These are phyloP conservation scores for Pharus latifolius DNA, from an alignment of 176 grass and related monocot genomes.

Conservation along the genomic window DNA sequence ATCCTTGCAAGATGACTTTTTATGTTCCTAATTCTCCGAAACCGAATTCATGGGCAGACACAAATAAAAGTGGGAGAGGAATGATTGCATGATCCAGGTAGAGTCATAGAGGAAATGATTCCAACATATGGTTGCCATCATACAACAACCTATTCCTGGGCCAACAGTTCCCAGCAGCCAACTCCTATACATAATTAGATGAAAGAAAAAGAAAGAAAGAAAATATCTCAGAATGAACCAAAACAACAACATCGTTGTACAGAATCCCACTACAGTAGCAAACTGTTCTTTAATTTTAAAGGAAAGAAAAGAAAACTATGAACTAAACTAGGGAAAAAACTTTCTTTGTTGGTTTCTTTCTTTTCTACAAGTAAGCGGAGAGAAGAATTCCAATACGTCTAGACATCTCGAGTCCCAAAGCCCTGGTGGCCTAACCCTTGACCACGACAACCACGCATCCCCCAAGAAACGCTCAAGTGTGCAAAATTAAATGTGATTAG, in stretches of 20 bases:
- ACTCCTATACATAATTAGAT: too few relatives aligned
- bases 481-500: background rate
- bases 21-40: too few relatives aligned
- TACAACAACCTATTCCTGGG: too few relatives aligned
- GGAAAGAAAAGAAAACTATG: background rate
- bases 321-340: background rate
- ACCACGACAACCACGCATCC: background rate
- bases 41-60: too few relatives aligned
- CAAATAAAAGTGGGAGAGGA: too few relatives aligned
- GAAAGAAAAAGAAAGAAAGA: background rate
- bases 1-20: too few relatives aligned
- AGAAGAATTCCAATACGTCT: background rate
- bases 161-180: too few relatives aligned
- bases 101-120: slow-evolving; percentile 2
- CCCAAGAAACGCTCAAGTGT: background rate
- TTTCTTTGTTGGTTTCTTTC: too few relatives aligned
- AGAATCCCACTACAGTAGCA: background rate
- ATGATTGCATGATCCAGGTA: too few relatives aligned
- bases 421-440: background rate
- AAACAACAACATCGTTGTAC: background rate
- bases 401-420: background rate
- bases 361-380: background rate
- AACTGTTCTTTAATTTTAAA: background rate
- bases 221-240: background rate
- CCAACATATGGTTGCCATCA: background rate